Conservation (phyloP, 148 eudicot species). For the Spergularia marina region DNA sequence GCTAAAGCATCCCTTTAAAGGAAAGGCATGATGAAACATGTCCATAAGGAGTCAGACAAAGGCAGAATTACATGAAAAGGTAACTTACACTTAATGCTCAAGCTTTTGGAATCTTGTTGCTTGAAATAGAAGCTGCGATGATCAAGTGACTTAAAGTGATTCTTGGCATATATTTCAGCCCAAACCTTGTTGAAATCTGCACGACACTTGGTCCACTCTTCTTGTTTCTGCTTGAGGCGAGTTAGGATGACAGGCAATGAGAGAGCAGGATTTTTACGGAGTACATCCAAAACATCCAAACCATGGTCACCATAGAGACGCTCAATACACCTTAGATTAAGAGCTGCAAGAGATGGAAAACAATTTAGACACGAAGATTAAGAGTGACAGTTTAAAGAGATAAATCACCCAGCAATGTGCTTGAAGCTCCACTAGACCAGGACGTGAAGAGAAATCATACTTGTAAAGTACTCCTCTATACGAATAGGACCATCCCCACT, state of each 20-base stretch:
- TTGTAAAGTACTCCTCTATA: conserved; percentile 78
- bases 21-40: conserved; percentile 6
- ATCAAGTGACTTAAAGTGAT: conserved; percentile 95
- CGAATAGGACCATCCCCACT: conserved; percentile 48
- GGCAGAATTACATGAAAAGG: conserved; percentile 1
- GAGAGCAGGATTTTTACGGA: conserved; percentile 69
- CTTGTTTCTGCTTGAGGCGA: conserved; percentile 93
- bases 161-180: conserved; percentile 89
- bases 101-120: conserved; percentile 96
- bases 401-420: background rate
- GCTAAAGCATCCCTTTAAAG: background rate
- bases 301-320: conserved; percentile 95
- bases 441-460: conserved; percentile 29
- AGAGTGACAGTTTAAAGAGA: background rate
- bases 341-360: conserved; percentile 45
- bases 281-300: conserved; percentile 78
- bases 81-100: conserved; percentile 85
- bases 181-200: conserved; percentile 89
- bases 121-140: conserved; percentile 98
- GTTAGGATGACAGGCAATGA: conserved; percentile 75
- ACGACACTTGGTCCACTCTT: conserved; percentile 93
- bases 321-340: conserved; percentile 90
- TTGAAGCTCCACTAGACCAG: background rate
- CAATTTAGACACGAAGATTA: background rate
- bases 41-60: background rate